A percentile compares a stretch with the other conserved stretches of the same genome.
phyloP scores from a whole-genome alignment of 2,329 filamentous ascomycete species.

The Monosporascus sp. region DNA sequence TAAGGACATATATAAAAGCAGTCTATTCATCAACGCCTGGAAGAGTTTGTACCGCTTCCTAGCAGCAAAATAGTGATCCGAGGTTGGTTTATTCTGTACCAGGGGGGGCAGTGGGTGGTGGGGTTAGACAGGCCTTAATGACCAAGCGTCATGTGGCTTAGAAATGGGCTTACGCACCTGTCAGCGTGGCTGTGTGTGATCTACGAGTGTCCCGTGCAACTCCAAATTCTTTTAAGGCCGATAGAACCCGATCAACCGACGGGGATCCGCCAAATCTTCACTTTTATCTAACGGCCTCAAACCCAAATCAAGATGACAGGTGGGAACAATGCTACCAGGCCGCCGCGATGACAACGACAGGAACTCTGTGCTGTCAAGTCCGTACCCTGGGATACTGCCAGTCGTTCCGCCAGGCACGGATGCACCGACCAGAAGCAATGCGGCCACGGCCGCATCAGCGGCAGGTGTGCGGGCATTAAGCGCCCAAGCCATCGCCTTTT shows the following conservation, averaged over 20 bases:
- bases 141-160: no score
- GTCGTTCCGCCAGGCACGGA: constrained; percentile 40
- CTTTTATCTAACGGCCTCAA: background rate
- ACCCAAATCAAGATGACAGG: constrained; percentile 22
- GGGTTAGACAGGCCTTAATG: no score
- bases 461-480: constrained; percentile 79
- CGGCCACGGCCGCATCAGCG: constrained; percentile 71
- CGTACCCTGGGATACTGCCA: constrained; percentile 37
- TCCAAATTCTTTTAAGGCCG: background rate
- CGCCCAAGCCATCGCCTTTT: constrained; percentile 80
- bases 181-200: background rate
- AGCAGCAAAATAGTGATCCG: no score
- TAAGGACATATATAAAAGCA: no score
- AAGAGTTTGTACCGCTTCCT: no score
- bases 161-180: background rate
- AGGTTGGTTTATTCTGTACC: no score
- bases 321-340: constrained; percentile 24
- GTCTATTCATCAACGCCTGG: no score
- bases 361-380: constrained; percentile 10
- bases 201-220: no score
- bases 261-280: background rate
- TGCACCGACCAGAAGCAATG: constrained; percentile 47
- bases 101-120: no score
- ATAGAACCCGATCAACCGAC: background rate
- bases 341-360: constrained; percentile 20